These are phyloP conservation scores for Colletotrichum sp. DNA, from an alignment of 2,329 filamentous ascomycete genomes.

Conservation along the genomic window DNA sequence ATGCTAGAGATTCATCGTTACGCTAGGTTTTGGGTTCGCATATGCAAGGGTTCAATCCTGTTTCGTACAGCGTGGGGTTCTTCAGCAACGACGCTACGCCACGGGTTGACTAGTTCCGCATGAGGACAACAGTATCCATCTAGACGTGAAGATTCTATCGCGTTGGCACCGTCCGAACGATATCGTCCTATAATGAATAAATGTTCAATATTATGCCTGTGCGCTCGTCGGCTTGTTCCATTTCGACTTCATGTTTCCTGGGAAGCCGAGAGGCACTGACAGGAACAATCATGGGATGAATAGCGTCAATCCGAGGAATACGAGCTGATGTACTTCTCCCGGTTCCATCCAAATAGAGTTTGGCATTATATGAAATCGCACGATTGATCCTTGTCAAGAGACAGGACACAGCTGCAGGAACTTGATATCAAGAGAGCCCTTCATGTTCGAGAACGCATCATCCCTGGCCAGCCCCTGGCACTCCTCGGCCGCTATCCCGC, in stretches of 20 bases:
- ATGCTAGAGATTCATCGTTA: background rate
- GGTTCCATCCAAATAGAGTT: background rate
- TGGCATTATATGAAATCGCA: background rate
- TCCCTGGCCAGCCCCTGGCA: background rate
- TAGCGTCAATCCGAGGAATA: background rate
- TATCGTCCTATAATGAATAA: background rate
- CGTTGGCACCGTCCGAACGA: background rate
- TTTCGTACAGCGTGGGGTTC: background rate
- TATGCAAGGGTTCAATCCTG: background rate
- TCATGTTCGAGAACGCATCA: background rate
- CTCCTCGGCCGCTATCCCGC: background rate
- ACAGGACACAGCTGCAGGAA: background rate
- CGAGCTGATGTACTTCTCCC: background rate
- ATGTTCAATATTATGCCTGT: background rate
- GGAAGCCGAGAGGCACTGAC: background rate
- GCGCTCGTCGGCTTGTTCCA: background rate
- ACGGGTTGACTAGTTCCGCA: background rate
- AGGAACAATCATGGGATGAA: background rate
- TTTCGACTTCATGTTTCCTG: background rate
- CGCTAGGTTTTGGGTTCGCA: background rate
- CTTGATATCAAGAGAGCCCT: background rate
- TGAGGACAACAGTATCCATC: background rate
- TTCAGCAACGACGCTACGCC: background rate
- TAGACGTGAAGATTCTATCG: background rate
- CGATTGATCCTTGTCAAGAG: background rate